phyloP scores from a whole-genome alignment of 2,329 filamentous ascomycete genomes.

The Cercospora berteroae region DNA sequence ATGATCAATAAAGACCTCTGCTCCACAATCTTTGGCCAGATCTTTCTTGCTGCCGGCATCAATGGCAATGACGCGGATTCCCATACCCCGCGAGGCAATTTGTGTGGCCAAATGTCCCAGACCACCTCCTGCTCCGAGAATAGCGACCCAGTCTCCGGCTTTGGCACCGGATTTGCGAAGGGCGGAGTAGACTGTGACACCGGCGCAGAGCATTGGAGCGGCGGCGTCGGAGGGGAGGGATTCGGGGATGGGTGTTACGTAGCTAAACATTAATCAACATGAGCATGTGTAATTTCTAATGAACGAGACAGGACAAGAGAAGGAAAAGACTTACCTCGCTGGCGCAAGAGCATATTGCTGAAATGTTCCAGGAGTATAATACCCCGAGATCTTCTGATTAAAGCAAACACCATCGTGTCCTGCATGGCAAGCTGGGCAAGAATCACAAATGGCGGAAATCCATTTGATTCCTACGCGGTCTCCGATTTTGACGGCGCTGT shows the following conservation, averaged over 20 bases:
- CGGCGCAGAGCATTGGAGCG: slow-evolving; percentile 67
- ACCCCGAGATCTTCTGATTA: slow-evolving; percentile 61
- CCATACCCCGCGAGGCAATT: slow-evolving; percentile 60
- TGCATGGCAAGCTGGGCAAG: slow-evolving; percentile 53
- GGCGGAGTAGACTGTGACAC: slow-evolving; percentile 65
- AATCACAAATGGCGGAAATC: slow-evolving; percentile 58
- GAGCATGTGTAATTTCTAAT: background rate
- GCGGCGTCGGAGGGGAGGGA: slow-evolving; percentile 58
- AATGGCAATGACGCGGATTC: slow-evolving; percentile 63
- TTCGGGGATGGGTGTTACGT: slow-evolving; percentile 69
- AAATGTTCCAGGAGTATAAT: slow-evolving; percentile 69
- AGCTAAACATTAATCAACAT: slow-evolving; percentile 38
- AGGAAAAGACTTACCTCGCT: slow-evolving; percentile 41
- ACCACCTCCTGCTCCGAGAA: slow-evolving; percentile 37
- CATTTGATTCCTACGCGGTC: slow-evolving; percentile 71
- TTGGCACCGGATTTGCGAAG: slow-evolving; percentile 60
- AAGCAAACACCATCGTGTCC: slow-evolving; percentile 57
- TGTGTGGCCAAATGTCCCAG: slow-evolving; percentile 62
- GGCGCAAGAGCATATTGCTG: slow-evolving; percentile 66
- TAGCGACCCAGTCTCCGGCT: slow-evolving; percentile 60
- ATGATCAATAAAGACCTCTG: slow-evolving; percentile 65
- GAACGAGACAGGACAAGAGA: background rate
- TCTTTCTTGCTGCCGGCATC: slow-evolving; percentile 65
- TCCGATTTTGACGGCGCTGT: slow-evolving; percentile 59
- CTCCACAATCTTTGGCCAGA: slow-evolving; percentile 59